Percentiles rank a stretch among this genome's conserved stretches.
phyloP scores from a whole-genome alignment of 176 grass and related monocot genomes.

The Eragrostis curvula region DNA sequence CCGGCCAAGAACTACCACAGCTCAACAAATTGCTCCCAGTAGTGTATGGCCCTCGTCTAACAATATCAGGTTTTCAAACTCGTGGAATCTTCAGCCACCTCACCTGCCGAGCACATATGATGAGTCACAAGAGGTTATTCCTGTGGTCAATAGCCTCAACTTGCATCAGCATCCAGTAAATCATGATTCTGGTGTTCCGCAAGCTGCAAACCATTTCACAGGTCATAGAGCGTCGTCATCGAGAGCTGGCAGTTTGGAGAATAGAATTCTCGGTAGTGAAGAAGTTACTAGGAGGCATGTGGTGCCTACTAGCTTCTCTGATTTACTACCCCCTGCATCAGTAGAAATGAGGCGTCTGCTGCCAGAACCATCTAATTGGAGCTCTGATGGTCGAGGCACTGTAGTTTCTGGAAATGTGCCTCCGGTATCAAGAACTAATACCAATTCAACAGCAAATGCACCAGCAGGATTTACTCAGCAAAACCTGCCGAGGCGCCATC shows the following conservation, averaged over 20 bases:
- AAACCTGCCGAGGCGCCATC: slow-evolving; percentile 48
- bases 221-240: slow-evolving; percentile 59
- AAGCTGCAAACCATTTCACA: slow-evolving; percentile 47
- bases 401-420: slow-evolving; percentile 52
- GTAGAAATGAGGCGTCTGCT: slow-evolving; percentile 53
- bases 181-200: slow-evolving; percentile 52
- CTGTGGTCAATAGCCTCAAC: slow-evolving; percentile 43
- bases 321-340: slow-evolving; percentile 34
- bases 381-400: slow-evolving; percentile 32
- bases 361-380: slow-evolving; percentile 59
- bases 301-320: slow-evolving; percentile 40
- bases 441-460: slow-evolving; percentile 45
- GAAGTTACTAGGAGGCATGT: slow-evolving; percentile 45
- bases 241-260: slow-evolving; percentile 46
- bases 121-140: slow-evolving; percentile 52
- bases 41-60: slow-evolving; percentile 55
- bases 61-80: slow-evolving; percentile 45
- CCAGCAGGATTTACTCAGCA: slow-evolving; percentile 48
- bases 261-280: slow-evolving; percentile 44
- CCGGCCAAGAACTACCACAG: slow-evolving; percentile 54
- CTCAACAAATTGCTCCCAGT: slow-evolving; percentile 44
- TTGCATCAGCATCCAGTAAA: slow-evolving; percentile 54
- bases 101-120: slow-evolving; percentile 49
- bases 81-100: slow-evolving; percentile 51
- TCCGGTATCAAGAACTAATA: slow-evolving; percentile 48